Evolutionary conservation across 106 monocot species (phyloP), one percentile per base, ranked within the genome.

Genomic region (Ottelia alismoides): DNA sequence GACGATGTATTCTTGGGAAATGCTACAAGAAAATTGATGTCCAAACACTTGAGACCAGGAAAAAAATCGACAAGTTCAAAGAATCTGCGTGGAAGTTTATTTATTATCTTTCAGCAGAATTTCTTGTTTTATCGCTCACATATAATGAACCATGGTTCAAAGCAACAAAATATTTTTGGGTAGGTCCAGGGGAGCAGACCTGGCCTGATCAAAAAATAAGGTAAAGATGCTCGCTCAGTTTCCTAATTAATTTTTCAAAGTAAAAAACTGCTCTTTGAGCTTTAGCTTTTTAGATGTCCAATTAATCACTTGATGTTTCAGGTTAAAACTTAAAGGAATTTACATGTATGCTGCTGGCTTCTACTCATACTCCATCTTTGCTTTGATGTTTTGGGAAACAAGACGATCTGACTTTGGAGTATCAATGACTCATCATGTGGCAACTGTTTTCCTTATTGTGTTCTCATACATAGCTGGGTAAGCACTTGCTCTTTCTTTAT

Each of bases 121-220:
- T 72, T 59, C 58, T 91, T 3, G 55, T 78, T 64, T 21, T 84
- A 2, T 71, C 49, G 45, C 80, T 84, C 45, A 91, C 90, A 51
- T 74, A 91, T 53, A 61, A 73, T 19, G 90, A 91, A 44, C 75
- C 84, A 53, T 91, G 84, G 90, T 84, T 91, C 63, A 80, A 47
- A 52, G 81, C 61, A 66, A 81, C 90, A 30, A 77, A 49, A 53
- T 75, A 66, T 60, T 91, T 78, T 49, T 91, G 90, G 90, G 67
- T 84, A 44, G 90, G 90, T 47, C 90, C 90, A 28, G 84, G 90
- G 31, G 67, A 84, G n/a, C 90, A 91, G 69, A 67, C 75, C 31
- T 91, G 84, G 84, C 90, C 90, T 31, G 84, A 91, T 65, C 90
- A 84, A 52, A 84, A 80, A 64, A 64, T 77, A 63, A 91, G 84